These are phyloP conservation scores for Dactylellina leptospora DNA, from an alignment of 2,329 filamentous ascomycete species.

Conservation along the genomic window DNA sequence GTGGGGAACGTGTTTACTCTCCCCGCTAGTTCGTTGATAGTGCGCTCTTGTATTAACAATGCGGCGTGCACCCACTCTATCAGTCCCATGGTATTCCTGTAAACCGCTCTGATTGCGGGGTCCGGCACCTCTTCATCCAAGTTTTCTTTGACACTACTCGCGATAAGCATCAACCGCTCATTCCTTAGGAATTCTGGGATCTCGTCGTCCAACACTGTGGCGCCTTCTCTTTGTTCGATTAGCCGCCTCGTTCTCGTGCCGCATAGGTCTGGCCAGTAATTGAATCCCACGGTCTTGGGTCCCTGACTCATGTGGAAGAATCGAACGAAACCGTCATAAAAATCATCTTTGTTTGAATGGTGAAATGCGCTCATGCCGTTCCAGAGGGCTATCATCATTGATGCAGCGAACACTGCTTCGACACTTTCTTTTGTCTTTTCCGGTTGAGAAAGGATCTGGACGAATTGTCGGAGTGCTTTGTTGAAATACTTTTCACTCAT, in stretches of 20 bases:
- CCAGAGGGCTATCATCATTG: conserved; percentile 51
- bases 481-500: conserved; percentile 37
- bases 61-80: conserved; percentile 53
- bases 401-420: conserved; percentile 41
- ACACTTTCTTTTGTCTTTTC: conserved; percentile 20
- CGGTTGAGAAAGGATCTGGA: conserved; percentile 30
- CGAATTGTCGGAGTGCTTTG: conserved; percentile 32
- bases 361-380: conserved; percentile 52
- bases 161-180: conserved; percentile 41
- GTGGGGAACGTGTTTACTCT: conserved; percentile 49
- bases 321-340: conserved; percentile 47
- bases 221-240: conserved; percentile 41
- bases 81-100: conserved; percentile 31
- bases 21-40: conserved; percentile 26
- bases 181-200: conserved; percentile 39
- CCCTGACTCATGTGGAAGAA: conserved; percentile 49
- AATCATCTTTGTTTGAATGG: conserved; percentile 46
- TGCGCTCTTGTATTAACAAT: conserved; percentile 17
- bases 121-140: conserved; percentile 33
- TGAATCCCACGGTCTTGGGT: conserved; percentile 33
- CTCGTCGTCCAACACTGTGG: conserved; percentile 43
- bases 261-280: conserved; percentile 34
- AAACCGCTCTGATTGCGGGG: conserved; percentile 23
- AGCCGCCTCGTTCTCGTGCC: conserved; percentile 25
- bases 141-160: conserved; percentile 34